Evolutionary conservation across 23 red algal species (phyloP), one percentile per base, ranked within the genome.

Genomic region (Agarophyton chilense): DNA sequence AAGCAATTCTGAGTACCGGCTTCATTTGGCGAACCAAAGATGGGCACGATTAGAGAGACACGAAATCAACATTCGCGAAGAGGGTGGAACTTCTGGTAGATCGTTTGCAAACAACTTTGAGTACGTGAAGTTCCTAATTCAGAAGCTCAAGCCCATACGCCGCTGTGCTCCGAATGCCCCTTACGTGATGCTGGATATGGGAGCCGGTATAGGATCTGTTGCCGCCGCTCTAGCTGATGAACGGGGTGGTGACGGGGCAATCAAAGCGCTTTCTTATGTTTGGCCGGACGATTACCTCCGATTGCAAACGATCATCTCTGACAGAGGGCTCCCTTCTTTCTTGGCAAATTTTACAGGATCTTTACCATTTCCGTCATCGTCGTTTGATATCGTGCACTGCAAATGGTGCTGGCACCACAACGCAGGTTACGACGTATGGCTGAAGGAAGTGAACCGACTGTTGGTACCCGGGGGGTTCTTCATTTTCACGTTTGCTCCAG

Each of bases 321-420:
- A 83, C 57, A 61, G 79, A 65, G 79, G 79, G 2, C 55, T 83
- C 42, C 55, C 55, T 9, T 52, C 79, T 63, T 83, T 61, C 54
- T 58, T 83, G 39, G 79, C 79, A 11, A 83, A 83, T 43, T 83
- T 83, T 43, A 83, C 79, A 9, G 79, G 79, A 34, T 14, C 33
- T 16, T 56, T 83, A 28, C 79, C 79, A 29, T 83, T 83, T 83
- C 79, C 79, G 19, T 44, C 38, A 12, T 32, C 51, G 34, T 43
- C 55, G 10, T 83, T 83, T 14, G 79, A 83, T 60, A 67, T 83
- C 56, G 79, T 83, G 12, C 79, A 83, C 35, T 83, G 79, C 56
- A 83, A 83, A 41, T 83, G 79, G 79, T 83, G 79, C 34, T 83
- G 79, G 79, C 79, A 83, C 44, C 79, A 83, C 57, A 47, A 44